These are phyloP conservation scores for Condylostoma magnum DNA, from an alignment of 169 alveolate genomes.

Conservation along the genomic window DNA sequence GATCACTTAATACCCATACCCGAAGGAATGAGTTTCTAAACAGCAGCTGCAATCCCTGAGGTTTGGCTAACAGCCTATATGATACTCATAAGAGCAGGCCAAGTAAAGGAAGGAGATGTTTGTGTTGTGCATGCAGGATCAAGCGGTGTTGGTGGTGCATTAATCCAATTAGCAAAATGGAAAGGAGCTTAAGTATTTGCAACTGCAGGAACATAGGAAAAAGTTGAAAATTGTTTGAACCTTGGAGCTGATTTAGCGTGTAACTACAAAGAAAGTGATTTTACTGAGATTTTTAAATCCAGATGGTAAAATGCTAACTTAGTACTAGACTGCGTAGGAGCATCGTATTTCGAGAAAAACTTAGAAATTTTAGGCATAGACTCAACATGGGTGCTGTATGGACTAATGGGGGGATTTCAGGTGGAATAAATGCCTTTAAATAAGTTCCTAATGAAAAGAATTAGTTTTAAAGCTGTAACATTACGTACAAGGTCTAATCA, in stretches of 20 bases:
- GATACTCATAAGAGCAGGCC: slow-evolving; percentile 38
- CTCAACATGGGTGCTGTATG: slow-evolving; percentile 72
- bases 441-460: slow-evolving; percentile 45
- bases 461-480: slow-evolving; percentile 35
- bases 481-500: slow-evolving; percentile 45
- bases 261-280: slow-evolving; percentile 43
- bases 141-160: slow-evolving; percentile 80
- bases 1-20: slow-evolving; percentile 62
- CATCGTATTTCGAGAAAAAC: slow-evolving; percentile 51
- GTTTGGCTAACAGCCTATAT: slow-evolving; percentile 75
- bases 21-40: slow-evolving; percentile 23
- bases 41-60: slow-evolving; percentile 77
- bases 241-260: slow-evolving; percentile 30
- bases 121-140: slow-evolving; percentile 82
- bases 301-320: slow-evolving; percentile 39
- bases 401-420: slow-evolving; percentile 58
- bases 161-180: slow-evolving; percentile 63
- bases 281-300: slow-evolving; percentile 18
- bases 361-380: slow-evolving; percentile 44
- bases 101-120: slow-evolving; percentile 40
- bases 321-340: slow-evolving; percentile 71
- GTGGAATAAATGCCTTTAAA: slow-evolving; percentile 37
- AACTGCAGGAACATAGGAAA: slow-evolving; percentile 54
- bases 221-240: slow-evolving; percentile 37
- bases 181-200: slow-evolving; percentile 53